These are phyloP conservation scores for Coemansia aciculifera DNA, from an alignment of 192 early-diverging fungal species.

Conservation along the genomic window DNA sequence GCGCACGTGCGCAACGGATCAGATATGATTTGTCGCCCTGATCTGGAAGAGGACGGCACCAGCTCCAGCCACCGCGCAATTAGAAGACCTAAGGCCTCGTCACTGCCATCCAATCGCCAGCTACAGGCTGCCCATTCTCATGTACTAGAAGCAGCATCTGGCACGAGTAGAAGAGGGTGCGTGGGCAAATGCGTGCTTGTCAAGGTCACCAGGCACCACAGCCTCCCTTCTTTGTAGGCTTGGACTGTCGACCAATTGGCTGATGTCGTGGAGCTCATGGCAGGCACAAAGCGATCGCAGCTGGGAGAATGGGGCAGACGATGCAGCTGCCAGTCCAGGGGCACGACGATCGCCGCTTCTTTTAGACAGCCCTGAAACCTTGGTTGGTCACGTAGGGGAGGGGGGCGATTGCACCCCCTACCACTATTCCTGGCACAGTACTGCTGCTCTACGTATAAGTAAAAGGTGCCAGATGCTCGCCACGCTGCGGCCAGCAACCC, in stretches of 20 bases:
- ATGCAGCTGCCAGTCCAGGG: constrained; percentile 7
- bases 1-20: constrained; percentile 12
- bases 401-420: not conserved
- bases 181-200: constrained; percentile 1
- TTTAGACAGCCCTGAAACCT: constrained; percentile 1
- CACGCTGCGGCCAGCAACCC: not conserved
- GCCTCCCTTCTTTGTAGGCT: not conserved
- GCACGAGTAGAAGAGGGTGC: not conserved
- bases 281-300: not conserved
- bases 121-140: not conserved
- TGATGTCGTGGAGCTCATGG: not conserved
- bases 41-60: not conserved
- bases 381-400: not conserved
- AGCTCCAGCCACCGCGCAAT: not conserved
- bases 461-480: not conserved
- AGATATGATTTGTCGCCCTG: not conserved
- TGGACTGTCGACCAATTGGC: not conserved
- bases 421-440: not conserved
- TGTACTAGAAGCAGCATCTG: not conserved
- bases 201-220: not conserved
- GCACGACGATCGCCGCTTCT: constrained; percentile 2
- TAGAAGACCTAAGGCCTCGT: not conserved
- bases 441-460: not conserved
- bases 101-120: not conserved
- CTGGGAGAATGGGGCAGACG: not conserved